These are phyloP conservation scores for Petasospora rhodanensis DNA, from an alignment of 1,139 yeast genomes.

Conservation along the genomic window DNA sequence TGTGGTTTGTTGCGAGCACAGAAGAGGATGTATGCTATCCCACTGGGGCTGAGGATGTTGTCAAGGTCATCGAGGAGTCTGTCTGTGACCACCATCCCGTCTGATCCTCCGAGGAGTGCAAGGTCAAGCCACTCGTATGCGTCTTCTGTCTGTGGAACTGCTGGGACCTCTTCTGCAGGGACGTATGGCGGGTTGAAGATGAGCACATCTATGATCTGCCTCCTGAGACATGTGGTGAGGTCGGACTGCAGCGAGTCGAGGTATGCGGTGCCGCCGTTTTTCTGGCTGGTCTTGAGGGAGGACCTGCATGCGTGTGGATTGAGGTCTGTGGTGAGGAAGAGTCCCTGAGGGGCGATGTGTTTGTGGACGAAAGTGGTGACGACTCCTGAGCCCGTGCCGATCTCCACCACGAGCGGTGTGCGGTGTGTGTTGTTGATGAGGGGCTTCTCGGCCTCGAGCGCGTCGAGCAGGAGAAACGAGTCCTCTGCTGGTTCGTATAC, in stretches of 20 bases:
- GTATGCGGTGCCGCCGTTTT: conserved; percentile 38
- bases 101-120: conserved; percentile 82
- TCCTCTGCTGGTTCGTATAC: conserved; percentile 97
- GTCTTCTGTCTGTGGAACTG: conserved; percentile 34
- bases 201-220: conserved; percentile 54
- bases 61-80: conserved; percentile 51
- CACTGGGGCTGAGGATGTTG: conserved; percentile 43
- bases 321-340: conserved; percentile 68
- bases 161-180: conserved; percentile 73
- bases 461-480: conserved; percentile 74
- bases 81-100: conserved; percentile 85
- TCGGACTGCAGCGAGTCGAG: conserved; percentile 60
- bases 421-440: conserved; percentile 33
- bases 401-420: conserved; percentile 65
- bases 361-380: conserved; percentile 69
- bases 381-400: conserved; percentile 91
- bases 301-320: conserved; percentile 72
- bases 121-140: conserved; percentile 74
- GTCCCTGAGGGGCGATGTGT: conserved; percentile 44
- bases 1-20: conserved; percentile 87
- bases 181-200: conserved; percentile 96
- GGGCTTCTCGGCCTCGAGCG: conserved; percentile 56
- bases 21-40: conserved; percentile 77
- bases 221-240: conserved; percentile 48
- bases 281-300: conserved; percentile 44